Evolutionary conservation across 371 early-diverging fungal species (phyloP), one percentile per base, ranked within the genome.

Genomic region (Massospora cicadina): DNA sequence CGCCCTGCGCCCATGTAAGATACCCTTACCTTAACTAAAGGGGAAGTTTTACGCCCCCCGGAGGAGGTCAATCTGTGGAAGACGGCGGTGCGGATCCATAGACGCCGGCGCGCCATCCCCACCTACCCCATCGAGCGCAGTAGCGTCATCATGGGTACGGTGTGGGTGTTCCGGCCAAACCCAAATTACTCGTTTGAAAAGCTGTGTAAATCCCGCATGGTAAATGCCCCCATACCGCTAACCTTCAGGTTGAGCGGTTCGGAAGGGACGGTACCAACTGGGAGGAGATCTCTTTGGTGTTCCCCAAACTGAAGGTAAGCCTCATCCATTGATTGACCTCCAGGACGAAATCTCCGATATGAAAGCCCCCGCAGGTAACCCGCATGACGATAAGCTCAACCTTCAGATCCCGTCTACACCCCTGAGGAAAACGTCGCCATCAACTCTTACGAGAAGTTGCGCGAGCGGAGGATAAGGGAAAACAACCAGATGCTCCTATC

Each of bases 121-220:
- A 69, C 72, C 13, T 84, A 83, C 56, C 90, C 90, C 0, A 88
- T 90, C 25, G 82, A 82, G 56, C 80, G 90, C 58, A 86, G 88
- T 56, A 83, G 86, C 63, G 86, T 89, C 2, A 88, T 89, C 0
- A 91, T 92, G 90, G 94, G 92, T 3, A 90, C 90, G 0, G 90
- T 89, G 0, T 92, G 92, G 92, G 79, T 85, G 0, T 90, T 93
- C 68, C 79, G 77, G 59, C 82, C 85, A 1, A 79, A 68, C 27
- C 67, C 76, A 1, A 69, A 70, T 2, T 75, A 77, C 56, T 63
- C 71, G 10, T 83, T 89, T 69, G 74, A 77, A 2, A 75, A 77
- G 5, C 76, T 91, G 13, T 87, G 86, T 67, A 78, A 83, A 31
- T 88, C 90, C 1, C 78, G 90, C 32, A 88, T 91, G 85, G 86